Base-by-base conservation (phyloP, 163 green algal species). In the Scenedesmus sp. region DNA sequence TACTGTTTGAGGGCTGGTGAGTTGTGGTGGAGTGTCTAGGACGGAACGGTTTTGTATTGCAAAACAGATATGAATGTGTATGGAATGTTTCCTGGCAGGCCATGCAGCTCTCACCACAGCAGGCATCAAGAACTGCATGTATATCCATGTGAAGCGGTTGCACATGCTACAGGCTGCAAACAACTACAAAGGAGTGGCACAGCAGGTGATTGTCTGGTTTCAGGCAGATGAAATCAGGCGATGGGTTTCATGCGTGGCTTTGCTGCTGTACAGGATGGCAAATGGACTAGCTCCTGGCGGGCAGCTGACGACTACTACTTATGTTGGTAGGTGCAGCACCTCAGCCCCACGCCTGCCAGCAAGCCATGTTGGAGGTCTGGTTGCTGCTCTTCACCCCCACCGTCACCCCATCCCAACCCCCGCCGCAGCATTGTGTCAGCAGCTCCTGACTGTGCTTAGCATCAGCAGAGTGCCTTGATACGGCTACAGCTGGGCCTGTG, bases 291-390 rank as follows among this genome's bases (percentile, higher is more conserved):
- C 96, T 15, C 94, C 97, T 24, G 97, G 97, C 22, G 97, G 97
- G 13, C 97, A 99, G 94, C 91, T 99, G n/a, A 99, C 97, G 15
- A 99, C 96, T 20, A 99, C 97, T 0, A 97, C 96, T 20, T 90
- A 92, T 15, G 96, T 98, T 40, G 65, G 65, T 81, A 35, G n/a
- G 72, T 81, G 72, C 72, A 33, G 35, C 33, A 5, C 65, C 20
- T 12, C 30, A 37, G 30, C 4, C 3, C 59, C 20, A 35, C 0
- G 4, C 30, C 61, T 12, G 61, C 24, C 65, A 40, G 2, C 30
- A 37, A 76, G 24, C 65, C 7, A 13, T 13, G 4, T 40, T 76
- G 15, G 53, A 30, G 30, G 72, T 46, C 35, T 81, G 35, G 16
- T 49, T 40, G 33, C 35, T 81, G n/a, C 13, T 81, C 16, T n/a